Percentiles rank a stretch among this genome's conserved stretches.
Conservation (phyloP, 2,329 filamentous ascomycete species). For the Colletotrichum simmondsii region DNA sequence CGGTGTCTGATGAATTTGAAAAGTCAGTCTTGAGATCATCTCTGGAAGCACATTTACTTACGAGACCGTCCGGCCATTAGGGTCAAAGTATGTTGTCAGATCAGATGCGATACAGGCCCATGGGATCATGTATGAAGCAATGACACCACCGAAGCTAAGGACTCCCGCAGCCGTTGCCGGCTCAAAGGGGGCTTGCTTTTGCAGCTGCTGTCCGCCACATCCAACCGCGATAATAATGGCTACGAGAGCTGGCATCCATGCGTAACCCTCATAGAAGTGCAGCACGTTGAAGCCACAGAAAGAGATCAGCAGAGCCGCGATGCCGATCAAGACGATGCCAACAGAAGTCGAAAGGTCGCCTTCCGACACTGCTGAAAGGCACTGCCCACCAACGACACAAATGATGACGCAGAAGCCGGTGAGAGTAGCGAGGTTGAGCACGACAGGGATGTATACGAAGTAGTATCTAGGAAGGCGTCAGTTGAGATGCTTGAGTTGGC, state of each 20-base stretch:
- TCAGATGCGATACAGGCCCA: conserved; percentile 70
- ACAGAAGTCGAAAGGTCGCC: conserved; percentile 52
- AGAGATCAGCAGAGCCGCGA: conserved; percentile 56
- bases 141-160: conserved; percentile 68
- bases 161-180: conserved; percentile 57
- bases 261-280: conserved; percentile 57
- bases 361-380: conserved; percentile 49
- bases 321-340: conserved; percentile 59
- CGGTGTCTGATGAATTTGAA: conserved; percentile 45
- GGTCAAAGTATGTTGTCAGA: conserved; percentile 70
- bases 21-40: conserved; percentile 1
- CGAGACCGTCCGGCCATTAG: conserved; percentile 58
- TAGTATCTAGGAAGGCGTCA: conserved; percentile 28
- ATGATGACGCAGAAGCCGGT: conserved; percentile 60
- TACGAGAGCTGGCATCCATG: conserved; percentile 56
- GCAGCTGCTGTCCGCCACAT: conserved; percentile 50
- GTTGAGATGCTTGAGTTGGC: background rate
- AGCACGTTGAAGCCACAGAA: conserved; percentile 59
- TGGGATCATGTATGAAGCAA: conserved; percentile 72
- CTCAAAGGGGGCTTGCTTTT: conserved; percentile 45
- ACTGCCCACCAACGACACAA: conserved; percentile 58
- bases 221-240: conserved; percentile 53
- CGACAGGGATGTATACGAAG: conserved; percentile 35
- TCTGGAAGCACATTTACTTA: conserved; percentile 42
- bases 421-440: conserved; percentile 59